Percentiles rank a stretch among this genome's conserved stretches.
Evolutionary conservation across 495 filamentous ascomycete genomes (phyloP).

Genomic region (Annulohypoxylon maeteangense): DNA sequence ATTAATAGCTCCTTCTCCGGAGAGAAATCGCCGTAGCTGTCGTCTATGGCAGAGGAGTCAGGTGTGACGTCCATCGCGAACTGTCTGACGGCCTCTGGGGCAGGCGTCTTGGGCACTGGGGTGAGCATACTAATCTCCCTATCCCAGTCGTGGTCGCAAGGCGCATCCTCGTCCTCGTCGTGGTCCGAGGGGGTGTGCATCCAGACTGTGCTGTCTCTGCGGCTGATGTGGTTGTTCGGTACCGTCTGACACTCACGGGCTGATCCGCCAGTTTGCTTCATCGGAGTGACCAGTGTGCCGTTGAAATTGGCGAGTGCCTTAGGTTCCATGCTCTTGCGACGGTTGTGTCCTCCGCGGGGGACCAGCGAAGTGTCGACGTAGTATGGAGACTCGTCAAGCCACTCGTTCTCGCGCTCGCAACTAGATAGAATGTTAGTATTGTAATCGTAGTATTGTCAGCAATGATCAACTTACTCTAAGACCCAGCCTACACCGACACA

Average conservation of each 20-base stretch:
- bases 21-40: conserved; percentile 21
- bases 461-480: conserved; percentile 71
- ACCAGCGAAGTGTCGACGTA: conserved; percentile 74
- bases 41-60: conserved; percentile 42
- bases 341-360: conserved; percentile 78
- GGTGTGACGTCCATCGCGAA: conserved; percentile 56
- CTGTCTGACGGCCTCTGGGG: conserved; percentile 58
- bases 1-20: conserved; percentile 66
- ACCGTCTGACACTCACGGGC: conserved; percentile 56
- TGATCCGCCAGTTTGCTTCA: conserved; percentile 43
- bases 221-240: conserved; percentile 55
- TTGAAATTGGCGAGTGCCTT: conserved; percentile 78
- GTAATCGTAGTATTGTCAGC: neutral
- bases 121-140: conserved; percentile 52
- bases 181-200: conserved; percentile 56
- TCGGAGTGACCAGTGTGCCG: conserved; percentile 66
- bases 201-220: conserved; percentile 64
- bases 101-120: conserved; percentile 65
- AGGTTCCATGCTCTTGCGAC: conserved; percentile 93
- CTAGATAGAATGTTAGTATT: conserved; percentile 54
- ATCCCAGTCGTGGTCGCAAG: conserved; percentile 51
- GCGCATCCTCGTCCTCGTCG: conserved; percentile 55
- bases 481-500: conserved; percentile 92
- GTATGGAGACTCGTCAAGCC: conserved; percentile 76
- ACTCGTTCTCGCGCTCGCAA: conserved; percentile 82